Evolutionary conservation across 805 yeast genomes (phyloP).

Genomic region (Saccharomycopsis selenospora): DNA sequence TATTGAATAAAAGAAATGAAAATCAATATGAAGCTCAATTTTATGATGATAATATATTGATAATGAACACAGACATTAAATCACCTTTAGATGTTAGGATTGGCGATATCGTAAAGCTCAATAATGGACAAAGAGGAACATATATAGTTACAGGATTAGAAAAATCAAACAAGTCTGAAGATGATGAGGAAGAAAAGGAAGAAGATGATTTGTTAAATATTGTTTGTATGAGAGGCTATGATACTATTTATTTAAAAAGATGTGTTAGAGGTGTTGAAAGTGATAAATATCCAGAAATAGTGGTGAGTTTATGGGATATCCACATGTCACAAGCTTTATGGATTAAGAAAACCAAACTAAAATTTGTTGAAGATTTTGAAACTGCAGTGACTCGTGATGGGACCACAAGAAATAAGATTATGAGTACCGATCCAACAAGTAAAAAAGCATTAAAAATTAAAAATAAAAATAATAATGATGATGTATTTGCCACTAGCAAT

Average conservation of each 20-base stretch:
- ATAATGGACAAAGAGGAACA: constrained; percentile 25
- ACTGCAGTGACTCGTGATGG: background rate
- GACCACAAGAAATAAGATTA: background rate
- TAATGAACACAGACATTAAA: constrained; percentile 32
- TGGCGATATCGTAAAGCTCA: constrained; percentile 45
- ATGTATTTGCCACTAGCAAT: background rate
- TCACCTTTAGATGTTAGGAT: constrained; percentile 45
- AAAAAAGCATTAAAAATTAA: background rate
- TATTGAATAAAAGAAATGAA: constrained; percentile 27
- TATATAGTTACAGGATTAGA: constrained; percentile 44
- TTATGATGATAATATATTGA: constrained; percentile 32
- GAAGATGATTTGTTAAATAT: constrained; percentile 27
- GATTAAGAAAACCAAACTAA: constrained; percentile 28
- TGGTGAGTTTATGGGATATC: constrained; percentile 29
- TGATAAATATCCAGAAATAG: constrained; percentile 22
- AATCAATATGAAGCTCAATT: constrained; percentile 32
- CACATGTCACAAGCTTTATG: constrained; percentile 35
- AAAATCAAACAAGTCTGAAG: constrained; percentile 11
- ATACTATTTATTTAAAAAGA: constrained; percentile 36
- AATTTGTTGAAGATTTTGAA: background rate
- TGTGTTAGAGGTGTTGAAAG: constrained; percentile 22
- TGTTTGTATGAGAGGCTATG: constrained; percentile 56
- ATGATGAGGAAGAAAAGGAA: constrained; percentile 10
- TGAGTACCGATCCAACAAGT: background rate
- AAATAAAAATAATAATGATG: background rate